Evolutionary conservation across 73 alveolate species (phyloP).

Genomic region (Paraurostyla sp.): DNA sequence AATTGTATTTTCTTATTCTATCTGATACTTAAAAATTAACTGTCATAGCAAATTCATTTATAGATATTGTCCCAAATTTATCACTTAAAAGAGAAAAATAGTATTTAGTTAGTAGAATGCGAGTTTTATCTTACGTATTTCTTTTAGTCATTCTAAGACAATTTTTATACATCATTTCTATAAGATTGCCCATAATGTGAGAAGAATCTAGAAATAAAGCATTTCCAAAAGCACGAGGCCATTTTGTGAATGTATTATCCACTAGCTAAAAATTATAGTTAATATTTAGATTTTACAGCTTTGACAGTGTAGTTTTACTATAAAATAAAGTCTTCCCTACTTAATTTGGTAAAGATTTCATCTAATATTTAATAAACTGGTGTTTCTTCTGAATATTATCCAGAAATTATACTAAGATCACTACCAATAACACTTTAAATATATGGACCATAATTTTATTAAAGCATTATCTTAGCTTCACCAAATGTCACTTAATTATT

Average conservation of each 20-base stretch:
- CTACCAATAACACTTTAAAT: no score
- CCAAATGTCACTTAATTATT: background rate
- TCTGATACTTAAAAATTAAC: background rate
- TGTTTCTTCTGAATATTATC: background rate
- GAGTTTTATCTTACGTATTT: background rate
- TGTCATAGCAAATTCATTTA: conserved; percentile 41
- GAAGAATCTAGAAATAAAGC: conserved; percentile 78
- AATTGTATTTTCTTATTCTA: background rate
- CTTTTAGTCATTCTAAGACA: background rate
- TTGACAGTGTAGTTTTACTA: conserved; percentile 2
- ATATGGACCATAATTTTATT: background rate
- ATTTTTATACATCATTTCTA: conserved; percentile 45
- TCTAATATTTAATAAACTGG: background rate
- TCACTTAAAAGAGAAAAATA: background rate
- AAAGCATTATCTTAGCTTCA: background rate
- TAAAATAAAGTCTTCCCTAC: conserved; percentile 28
- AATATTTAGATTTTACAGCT: conserved; percentile 3
- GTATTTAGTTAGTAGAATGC: background rate
- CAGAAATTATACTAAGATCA: background rate
- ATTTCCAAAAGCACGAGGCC: conserved; percentile 86
- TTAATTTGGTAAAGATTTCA: background rate
- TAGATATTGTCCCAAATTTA: background rate
- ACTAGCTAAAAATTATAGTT: conserved; percentile 18
- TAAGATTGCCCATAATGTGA: conserved; percentile 62
- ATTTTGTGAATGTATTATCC: conserved; percentile 72